Conservation (phyloP, 2,329 filamentous ascomycete species). For the Scedosporium boydii region DNA sequence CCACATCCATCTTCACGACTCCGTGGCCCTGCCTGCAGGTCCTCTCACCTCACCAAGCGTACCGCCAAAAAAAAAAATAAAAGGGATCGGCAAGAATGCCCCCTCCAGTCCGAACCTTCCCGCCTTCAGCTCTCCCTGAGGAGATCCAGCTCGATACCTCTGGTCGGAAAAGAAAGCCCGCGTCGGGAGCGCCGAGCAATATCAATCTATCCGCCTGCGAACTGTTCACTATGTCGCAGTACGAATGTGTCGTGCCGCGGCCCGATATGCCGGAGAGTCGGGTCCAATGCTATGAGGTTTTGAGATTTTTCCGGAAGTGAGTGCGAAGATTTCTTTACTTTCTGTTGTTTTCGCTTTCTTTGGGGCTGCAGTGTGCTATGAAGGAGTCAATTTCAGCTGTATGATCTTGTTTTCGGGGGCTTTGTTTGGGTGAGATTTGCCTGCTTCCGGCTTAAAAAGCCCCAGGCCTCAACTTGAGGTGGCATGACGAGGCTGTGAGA, state of each 20-base stretch:
- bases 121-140: constrained; percentile 38
- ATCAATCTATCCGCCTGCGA: constrained; percentile 47
- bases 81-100: constrained; percentile 33
- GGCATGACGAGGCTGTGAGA: neutral
- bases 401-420: too few relatives aligned
- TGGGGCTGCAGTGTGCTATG: neutral
- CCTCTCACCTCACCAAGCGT: neutral
- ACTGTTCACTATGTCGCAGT: constrained; percentile 50
- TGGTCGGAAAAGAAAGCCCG: constrained; percentile 44
- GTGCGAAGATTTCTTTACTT: constrained; percentile 14
- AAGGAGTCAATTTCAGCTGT: neutral
- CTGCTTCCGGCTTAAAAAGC: neutral
- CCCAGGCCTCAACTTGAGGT: neutral
- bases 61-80: neutral
- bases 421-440: too few relatives aligned
- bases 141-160: constrained; percentile 37
- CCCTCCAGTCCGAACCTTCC: constrained; percentile 46
- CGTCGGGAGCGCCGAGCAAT: constrained; percentile 18
- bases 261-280: constrained; percentile 34
- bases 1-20: constrained; percentile 17
- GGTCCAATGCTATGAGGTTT: constrained; percentile 46
- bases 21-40: neutral
- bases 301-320: constrained; percentile 51
- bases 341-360: neutral
- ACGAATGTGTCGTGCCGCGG: constrained; percentile 45